A percentile compares a stretch with the other conserved stretches of the same genome.
phyloP scores from a whole-genome alignment of 306 rosid genomes.

The Malus domestica region ASM211411v1 NC_041803.1:36568001-36568500 shows the following conservation, averaged over 20 bases:
- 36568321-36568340: not conserved
- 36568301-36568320: not conserved
- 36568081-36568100: conserved; percentile 14
- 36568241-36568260: not conserved
- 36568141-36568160: conserved; percentile 11
- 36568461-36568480: not conserved
- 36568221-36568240: conserved; percentile 43
- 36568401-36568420: not conserved
- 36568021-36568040: conserved; percentile 42
- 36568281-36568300: not conserved
- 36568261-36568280: not conserved
- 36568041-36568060: conserved; percentile 46
- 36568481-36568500: not conserved
- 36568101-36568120: not conserved
- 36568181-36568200: conserved; percentile 25
- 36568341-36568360: not conserved
- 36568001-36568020: conserved; percentile 39
- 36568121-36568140: conserved; percentile 7
- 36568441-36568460: not conserved
- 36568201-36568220: conserved; percentile 38
- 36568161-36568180: conserved; percentile 50
- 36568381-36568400: not conserved
- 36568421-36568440: not conserved
- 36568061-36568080: conserved; percentile 29
- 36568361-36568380: not conserved